phyloP scores from a whole-genome alignment of 306 rosid genomes.

The Begonia peltatifolia region DNA sequence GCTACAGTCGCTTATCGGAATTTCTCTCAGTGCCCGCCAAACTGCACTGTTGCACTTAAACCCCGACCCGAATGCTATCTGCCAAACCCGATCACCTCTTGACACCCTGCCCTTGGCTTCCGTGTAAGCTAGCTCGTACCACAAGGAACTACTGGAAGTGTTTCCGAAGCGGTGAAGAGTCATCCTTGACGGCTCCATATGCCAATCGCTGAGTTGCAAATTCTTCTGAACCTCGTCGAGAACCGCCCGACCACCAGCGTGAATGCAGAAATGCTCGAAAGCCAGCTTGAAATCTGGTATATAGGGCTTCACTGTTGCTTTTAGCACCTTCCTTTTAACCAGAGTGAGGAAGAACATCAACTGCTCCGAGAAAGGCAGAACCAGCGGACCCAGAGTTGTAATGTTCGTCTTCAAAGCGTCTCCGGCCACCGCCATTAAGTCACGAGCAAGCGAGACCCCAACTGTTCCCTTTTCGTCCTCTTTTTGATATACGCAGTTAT shows the following conservation, averaged over 20 bases:
- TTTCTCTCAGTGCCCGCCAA: conserved; percentile 1
- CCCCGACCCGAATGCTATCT: conserved; percentile 8
- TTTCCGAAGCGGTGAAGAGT: conserved; percentile 4
- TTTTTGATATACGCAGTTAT: conserved; percentile 1
- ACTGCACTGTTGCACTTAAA: conserved; percentile 9
- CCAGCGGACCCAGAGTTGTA: conserved; percentile 32
- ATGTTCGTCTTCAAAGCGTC: conserved; percentile 26
- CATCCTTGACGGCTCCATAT: conserved; percentile 6
- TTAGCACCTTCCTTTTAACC: conserved; percentile 14
- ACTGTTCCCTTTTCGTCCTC: not conserved
- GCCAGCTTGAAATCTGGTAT: conserved; percentile 42
- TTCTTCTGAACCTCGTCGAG: conserved; percentile 4
- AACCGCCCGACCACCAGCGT: conserved; percentile 6
- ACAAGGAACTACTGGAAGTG: conserved; percentile 4
- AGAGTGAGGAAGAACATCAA: conserved; percentile 34
- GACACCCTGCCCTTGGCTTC: conserved; percentile 7
- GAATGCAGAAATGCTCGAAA: conserved; percentile 24
- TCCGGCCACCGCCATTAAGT: conserved; percentile 3
- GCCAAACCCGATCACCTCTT: conserved; percentile 8
- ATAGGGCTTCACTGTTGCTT: conserved; percentile 22
- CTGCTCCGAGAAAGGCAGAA: conserved; percentile 43
- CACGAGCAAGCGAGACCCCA: conserved; percentile 1
- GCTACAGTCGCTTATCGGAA: not conserved
- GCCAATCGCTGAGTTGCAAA: conserved; percentile 1
- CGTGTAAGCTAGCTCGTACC: conserved; percentile 6